Evolutionary conservation across 495 filamentous ascomycete genomes (phyloP).

Genomic region (Penicillium angulare): DNA sequence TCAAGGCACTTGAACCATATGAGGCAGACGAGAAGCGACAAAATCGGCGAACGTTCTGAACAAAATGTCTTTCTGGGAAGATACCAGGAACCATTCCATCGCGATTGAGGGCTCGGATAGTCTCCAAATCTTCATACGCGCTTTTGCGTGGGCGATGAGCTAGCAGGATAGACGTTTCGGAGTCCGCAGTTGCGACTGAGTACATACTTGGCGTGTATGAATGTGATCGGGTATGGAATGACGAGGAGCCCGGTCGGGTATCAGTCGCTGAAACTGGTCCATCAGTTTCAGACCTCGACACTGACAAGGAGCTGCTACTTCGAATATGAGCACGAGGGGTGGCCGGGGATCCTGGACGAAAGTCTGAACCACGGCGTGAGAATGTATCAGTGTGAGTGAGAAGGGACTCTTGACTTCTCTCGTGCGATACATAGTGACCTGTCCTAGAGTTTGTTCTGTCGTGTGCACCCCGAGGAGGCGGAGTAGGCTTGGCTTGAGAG

Average conservation of each 20-base stretch:
- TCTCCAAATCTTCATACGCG: constrained; percentile 54
- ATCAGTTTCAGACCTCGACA: constrained; percentile 49
- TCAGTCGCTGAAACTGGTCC: constrained; percentile 33
- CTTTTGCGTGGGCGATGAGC: constrained; percentile 52
- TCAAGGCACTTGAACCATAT: constrained; percentile 70
- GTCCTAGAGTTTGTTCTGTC: constrained; percentile 33
- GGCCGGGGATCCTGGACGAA: constrained; percentile 50
- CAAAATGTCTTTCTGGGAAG: constrained; percentile 65
- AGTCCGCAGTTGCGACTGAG: constrained; percentile 63
- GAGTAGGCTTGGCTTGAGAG: constrained; percentile 18
- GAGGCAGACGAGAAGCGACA: constrained; percentile 76
- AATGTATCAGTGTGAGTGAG: constrained; percentile 61
- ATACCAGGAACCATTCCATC: constrained; percentile 59
- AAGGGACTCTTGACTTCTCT: constrained; percentile 55
- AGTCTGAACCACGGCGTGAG: constrained; percentile 48
- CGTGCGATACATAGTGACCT: constrained; percentile 51
- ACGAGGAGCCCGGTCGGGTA: constrained; percentile 28
- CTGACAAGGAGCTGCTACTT: constrained; percentile 47
- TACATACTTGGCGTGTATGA: constrained; percentile 63
- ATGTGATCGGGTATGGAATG: constrained; percentile 29
- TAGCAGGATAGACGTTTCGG: constrained; percentile 62
- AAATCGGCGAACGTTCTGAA: constrained; percentile 71
- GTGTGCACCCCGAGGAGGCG: constrained; percentile 21
- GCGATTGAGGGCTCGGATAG: constrained; percentile 53
- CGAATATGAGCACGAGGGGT: constrained; percentile 44